Conservation (phyloP, 257 asterid species). For the Salvia miltiorrhiza region DNA sequence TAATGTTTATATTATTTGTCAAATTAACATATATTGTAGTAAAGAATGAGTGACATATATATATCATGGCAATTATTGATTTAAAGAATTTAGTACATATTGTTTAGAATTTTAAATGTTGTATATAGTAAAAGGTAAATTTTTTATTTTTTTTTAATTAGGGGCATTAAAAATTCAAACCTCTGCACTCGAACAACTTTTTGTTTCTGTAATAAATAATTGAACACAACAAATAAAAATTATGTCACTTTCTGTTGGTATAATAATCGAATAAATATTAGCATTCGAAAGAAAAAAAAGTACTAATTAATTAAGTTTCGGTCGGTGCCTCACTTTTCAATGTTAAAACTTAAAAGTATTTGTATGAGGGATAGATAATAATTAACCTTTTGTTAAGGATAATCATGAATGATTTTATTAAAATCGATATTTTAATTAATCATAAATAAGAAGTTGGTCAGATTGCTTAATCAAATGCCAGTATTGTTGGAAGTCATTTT, state of each 20-base stretch:
- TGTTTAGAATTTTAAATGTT: not conserved
- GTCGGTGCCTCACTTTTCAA: not conserved
- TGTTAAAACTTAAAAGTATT: not conserved
- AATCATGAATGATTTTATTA: not conserved
- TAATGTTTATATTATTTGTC: not conserved
- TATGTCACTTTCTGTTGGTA: not conserved
- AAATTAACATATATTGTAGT: not conserved
- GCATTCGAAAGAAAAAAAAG: not conserved
- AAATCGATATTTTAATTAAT: not conserved
- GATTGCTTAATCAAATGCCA: not conserved
- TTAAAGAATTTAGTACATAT: too few species aligned
- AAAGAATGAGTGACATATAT: not conserved
- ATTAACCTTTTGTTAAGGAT: not conserved
- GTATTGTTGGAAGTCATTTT: conserved; percentile 3
- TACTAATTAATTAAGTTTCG: not conserved
- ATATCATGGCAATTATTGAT: not conserved
- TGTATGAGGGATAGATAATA: not conserved
- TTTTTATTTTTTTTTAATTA: too few species aligned
- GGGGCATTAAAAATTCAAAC: too few species aligned
- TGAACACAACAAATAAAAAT: too few species aligned
- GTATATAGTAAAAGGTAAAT: not conserved
- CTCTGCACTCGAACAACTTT: too few species aligned
- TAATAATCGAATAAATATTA: too few species aligned
- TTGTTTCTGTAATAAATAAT: too few species aligned
- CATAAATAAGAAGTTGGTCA: not conserved